phyloP scores from a whole-genome alignment of 176 grass and related monocot genomes.

The Paspalum vaginatum region DNA sequence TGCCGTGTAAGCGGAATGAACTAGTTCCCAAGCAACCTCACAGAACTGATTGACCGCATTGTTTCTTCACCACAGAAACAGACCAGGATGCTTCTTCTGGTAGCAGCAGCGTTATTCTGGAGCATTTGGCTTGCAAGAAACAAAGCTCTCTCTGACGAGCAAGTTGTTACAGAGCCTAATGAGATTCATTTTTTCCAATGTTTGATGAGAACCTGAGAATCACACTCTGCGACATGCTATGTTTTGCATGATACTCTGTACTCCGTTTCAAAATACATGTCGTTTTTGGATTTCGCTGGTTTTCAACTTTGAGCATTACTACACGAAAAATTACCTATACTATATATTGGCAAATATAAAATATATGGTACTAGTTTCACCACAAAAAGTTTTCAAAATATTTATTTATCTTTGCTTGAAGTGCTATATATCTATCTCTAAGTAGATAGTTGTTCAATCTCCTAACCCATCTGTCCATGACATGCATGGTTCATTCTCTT shows the following conservation, averaged over 20 bases:
- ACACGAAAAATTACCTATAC: too few species aligned
- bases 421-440: background rate
- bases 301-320: too few species aligned
- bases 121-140: constrained; percentile 1
- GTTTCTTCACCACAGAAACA: background rate
- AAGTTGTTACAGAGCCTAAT: background rate
- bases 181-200: background rate
- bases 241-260: too few species aligned
- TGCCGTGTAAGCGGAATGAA: background rate
- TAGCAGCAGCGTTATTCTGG: background rate
- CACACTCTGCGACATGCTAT: too few species aligned
- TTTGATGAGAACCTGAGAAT: background rate
- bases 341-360: too few species aligned
- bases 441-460: too few species aligned
- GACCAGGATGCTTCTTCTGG: background rate
- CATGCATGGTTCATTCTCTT: background rate
- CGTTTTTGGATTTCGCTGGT: too few species aligned
- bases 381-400: too few species aligned
- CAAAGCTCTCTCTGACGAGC: background rate
- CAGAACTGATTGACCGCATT: background rate
- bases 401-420: too few species aligned
- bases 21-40: background rate
- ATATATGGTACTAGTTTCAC: too few species aligned
- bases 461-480: too few species aligned
- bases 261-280: too few species aligned